Evolutionary conservation across 2,329 filamentous ascomycete species (phyloP).

Genomic region (Alternaria brassicae): DNA sequence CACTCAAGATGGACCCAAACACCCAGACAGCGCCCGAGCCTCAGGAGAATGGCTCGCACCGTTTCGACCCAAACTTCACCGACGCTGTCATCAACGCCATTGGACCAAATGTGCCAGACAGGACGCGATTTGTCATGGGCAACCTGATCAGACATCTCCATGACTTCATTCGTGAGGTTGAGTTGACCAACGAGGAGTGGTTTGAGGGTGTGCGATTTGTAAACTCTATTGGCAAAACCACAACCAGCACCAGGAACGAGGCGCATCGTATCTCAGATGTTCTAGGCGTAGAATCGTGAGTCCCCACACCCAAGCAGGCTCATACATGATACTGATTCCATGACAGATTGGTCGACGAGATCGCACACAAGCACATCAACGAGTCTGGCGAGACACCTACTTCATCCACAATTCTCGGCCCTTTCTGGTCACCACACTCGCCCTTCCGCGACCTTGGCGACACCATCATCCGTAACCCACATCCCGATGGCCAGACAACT

Average conservation of each 20-base stretch:
- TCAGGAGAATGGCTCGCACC: slow-evolving; percentile 38
- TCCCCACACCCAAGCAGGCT: slow-evolving; percentile 12
- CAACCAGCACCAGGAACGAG: slow-evolving; percentile 74
- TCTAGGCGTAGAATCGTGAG: slow-evolving; percentile 74
- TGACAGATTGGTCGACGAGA: slow-evolving; percentile 68
- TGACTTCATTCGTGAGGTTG: slow-evolving; percentile 78
- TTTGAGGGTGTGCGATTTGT: slow-evolving; percentile 76
- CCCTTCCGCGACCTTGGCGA: slow-evolving; percentile 73
- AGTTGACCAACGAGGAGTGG: slow-evolving; percentile 80
- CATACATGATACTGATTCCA: background rate
- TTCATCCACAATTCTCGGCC: slow-evolving; percentile 77
- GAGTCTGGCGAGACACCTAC: slow-evolving; percentile 69
- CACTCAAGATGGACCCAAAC: slow-evolving; percentile 23
- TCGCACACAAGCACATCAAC: slow-evolving; percentile 68
- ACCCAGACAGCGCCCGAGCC: slow-evolving; percentile 31
- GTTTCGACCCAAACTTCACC: slow-evolving; percentile 81
- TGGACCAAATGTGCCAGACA: slow-evolving; percentile 70
- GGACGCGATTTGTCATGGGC: slow-evolving; percentile 69
- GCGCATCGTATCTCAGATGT: slow-evolving; percentile 76
- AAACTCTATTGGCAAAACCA: slow-evolving; percentile 75
- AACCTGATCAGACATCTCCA: slow-evolving; percentile 75
- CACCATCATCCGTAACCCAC: slow-evolving; percentile 69
- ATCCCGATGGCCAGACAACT: slow-evolving; percentile 64
- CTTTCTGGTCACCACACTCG: slow-evolving; percentile 78
- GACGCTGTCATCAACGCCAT: slow-evolving; percentile 75